Conservation (phyloP, 2,329 filamentous ascomycete species). For the Tolypocladium tropicale region DNA sequence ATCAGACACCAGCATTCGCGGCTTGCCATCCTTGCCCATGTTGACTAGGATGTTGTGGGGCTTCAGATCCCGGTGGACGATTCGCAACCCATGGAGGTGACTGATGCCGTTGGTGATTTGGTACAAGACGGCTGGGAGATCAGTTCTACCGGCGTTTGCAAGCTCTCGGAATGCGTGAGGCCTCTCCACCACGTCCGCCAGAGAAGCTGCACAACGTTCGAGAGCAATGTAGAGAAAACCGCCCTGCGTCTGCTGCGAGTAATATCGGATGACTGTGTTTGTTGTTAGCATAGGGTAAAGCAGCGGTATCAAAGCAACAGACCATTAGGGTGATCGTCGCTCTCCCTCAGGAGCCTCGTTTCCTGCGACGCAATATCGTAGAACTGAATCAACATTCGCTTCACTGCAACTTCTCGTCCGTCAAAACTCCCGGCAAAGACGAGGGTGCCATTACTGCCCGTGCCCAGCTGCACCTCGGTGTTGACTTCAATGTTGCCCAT, state of each 20-base stretch:
- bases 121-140: constrained; percentile 70
- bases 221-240: constrained; percentile 94
- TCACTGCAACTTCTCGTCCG: constrained; percentile 86
- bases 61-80: constrained; percentile 95
- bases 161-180: constrained; percentile 57
- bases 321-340: constrained; percentile 87
- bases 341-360: constrained; percentile 80
- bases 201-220: constrained; percentile 84
- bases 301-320: constrained; percentile 11
- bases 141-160: constrained; percentile 60
- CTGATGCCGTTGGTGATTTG: constrained; percentile 85
- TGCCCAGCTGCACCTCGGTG: constrained; percentile 52
- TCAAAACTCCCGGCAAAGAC: constrained; percentile 95
- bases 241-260: constrained; percentile 77
- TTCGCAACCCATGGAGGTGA: constrained; percentile 82
- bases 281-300: constrained; percentile 1
- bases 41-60: constrained; percentile 93
- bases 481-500: constrained; percentile 57
- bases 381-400: constrained; percentile 92
- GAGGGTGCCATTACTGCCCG: constrained; percentile 92
- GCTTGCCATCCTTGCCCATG: constrained; percentile 56
- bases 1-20: constrained; percentile 90
- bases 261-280: constrained; percentile 79
- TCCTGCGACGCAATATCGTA: constrained; percentile 94
- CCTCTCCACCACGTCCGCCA: constrained; percentile 83